Evolutionary conservation across 352 stramenopile genomes (phyloP).

Genomic region (Phytophthora ramorum): DNA sequence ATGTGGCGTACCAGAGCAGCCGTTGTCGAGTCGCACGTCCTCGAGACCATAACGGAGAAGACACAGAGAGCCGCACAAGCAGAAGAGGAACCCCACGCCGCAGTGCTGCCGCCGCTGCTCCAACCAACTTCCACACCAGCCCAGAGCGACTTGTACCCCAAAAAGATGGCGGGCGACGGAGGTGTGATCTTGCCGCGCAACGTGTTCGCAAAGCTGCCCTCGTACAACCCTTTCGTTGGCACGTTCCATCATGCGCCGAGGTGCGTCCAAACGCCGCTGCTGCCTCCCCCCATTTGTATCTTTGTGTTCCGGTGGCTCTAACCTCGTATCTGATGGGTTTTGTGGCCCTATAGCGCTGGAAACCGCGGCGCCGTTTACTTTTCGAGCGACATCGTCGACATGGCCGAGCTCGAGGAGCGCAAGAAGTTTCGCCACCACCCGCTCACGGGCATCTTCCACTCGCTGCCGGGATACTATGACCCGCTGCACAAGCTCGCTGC

Average conservation of each 20-base stretch:
- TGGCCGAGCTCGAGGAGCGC: constrained; percentile 88
- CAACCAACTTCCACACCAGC: constrained; percentile 24
- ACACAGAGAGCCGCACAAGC: constrained; percentile 30
- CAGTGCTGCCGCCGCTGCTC: not conserved
- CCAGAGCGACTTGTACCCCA: constrained; percentile 11
- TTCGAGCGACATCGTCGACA: constrained; percentile 87
- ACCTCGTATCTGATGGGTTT: constrained; percentile 3
- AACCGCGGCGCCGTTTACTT: constrained; percentile 90
- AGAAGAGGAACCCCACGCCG: constrained; percentile 17
- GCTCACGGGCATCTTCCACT: constrained; percentile 89
- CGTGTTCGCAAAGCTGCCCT: constrained; percentile 85
- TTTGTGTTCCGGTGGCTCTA: not conserved
- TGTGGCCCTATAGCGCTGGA: constrained; percentile 54
- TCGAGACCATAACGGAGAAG: constrained; percentile 38
- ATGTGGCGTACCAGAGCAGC: constrained; percentile 33
- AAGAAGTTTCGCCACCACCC: constrained; percentile 91
- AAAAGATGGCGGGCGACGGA: constrained; percentile 47
- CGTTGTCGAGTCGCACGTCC: constrained; percentile 45
- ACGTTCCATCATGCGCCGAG: constrained; percentile 92
- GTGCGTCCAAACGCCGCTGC: constrained; percentile 39
- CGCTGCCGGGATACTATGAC: constrained; percentile 87
- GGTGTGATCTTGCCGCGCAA: constrained; percentile 60
- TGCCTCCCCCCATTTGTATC: not conserved
- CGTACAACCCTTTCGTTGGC: constrained; percentile 90
- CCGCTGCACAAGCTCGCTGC: constrained; percentile 81